A percentile compares a stretch with the other conserved stretches of the same genome.
Evolutionary conservation across 2,329 filamentous ascomycete species (phyloP).

Genomic region (Juglanconis juglandina): DNA sequence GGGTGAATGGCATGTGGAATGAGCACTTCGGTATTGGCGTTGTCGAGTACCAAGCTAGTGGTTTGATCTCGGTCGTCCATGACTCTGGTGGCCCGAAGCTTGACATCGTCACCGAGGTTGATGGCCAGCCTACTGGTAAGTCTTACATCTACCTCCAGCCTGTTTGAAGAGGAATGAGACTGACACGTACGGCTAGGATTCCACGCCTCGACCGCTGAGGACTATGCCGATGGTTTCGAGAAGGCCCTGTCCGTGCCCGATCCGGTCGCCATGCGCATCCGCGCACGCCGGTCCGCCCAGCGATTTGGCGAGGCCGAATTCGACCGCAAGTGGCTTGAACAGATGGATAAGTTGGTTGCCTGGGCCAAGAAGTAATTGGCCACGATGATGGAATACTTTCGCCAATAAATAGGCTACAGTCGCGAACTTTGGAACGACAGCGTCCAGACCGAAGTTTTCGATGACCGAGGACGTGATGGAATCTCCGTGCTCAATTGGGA

Average conservation of each 20-base stretch:
- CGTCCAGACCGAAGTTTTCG: not conserved
- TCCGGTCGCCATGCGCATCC: conserved; percentile 67
- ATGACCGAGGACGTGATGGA: not conserved
- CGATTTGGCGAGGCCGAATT: conserved; percentile 90
- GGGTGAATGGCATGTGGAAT: conserved; percentile 99
- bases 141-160: conserved; percentile 2
- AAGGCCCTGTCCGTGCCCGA: conserved; percentile 71
- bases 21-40: conserved; percentile 99
- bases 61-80: conserved; percentile 88
- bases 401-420: no score
- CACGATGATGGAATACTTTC: not conserved
- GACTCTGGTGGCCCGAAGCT: conserved; percentile 88
- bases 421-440: no score
- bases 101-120: conserved; percentile 82
- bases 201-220: conserved; percentile 71
- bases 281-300: conserved; percentile 74
- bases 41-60: conserved; percentile 95
- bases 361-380: conserved; percentile 25
- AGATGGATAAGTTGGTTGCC: conserved; percentile 70
- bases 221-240: conserved; percentile 79
- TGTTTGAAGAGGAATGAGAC: not conserved
- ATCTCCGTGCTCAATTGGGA: not conserved
- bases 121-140: conserved; percentile 74
- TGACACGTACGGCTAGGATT: conserved; percentile 57
- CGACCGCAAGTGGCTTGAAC: conserved; percentile 69